Conservation (phyloP, 202 grass and related monocot genomes). For the Carex arenaria region DNA sequence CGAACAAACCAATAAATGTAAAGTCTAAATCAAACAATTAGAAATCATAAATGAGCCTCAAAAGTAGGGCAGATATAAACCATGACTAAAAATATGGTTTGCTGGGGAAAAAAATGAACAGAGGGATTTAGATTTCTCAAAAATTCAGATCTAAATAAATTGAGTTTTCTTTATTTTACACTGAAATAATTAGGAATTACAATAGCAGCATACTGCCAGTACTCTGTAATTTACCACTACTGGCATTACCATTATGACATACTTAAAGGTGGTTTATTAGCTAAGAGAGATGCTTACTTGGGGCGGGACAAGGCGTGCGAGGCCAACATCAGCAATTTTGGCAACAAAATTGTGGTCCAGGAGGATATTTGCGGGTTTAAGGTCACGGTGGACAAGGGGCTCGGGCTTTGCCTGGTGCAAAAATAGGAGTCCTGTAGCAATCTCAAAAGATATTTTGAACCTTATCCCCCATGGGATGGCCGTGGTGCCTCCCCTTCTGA, state of each 20-base stretch:
- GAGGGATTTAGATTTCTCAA: background rate
- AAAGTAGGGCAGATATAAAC: background rate
- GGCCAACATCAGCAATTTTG: constrained; percentile 93
- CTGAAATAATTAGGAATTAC: background rate
- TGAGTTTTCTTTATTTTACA: background rate
- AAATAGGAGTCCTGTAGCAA: constrained; percentile 78
- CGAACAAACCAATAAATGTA: background rate
- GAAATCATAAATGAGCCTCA: background rate
- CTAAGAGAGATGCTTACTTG: background rate
- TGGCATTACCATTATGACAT: background rate
- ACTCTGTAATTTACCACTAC: background rate
- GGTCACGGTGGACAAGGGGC: constrained; percentile 82
- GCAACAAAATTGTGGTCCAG: constrained; percentile 77
- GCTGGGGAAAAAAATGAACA: background rate
- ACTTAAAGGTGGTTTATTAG: background rate
- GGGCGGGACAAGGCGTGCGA: constrained; percentile 67
- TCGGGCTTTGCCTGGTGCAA: constrained; percentile 88
- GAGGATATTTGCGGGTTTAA: constrained; percentile 96
- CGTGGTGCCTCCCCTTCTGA: constrained; percentile 46
- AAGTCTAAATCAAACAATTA: background rate
- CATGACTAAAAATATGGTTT: background rate
- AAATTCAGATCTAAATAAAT: background rate
- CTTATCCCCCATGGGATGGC: constrained; percentile 70
- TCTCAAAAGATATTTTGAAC: constrained; percentile 78
- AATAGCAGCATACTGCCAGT: background rate